Conservation (phyloP, 495 filamentous ascomycete species). For the Penicillium longicatenatum region DNA sequence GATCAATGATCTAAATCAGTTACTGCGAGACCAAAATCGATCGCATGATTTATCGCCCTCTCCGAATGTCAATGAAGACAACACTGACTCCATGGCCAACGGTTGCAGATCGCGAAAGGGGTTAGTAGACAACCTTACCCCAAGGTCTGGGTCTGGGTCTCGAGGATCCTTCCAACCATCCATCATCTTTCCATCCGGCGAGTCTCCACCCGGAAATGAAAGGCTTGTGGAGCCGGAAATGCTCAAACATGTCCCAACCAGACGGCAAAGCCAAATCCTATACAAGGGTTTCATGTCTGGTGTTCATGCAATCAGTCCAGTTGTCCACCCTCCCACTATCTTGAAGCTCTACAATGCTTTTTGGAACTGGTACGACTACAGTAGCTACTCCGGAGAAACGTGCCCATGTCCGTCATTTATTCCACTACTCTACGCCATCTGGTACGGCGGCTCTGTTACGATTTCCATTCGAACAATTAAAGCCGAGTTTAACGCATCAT, state of each 20-base stretch:
- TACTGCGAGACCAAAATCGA: constrained; percentile 45
- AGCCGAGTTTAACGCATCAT: constrained; percentile 42
- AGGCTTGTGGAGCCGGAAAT: constrained; percentile 45
- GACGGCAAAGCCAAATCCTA: constrained; percentile 49
- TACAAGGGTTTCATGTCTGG: constrained; percentile 53
- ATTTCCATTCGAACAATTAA: constrained; percentile 47
- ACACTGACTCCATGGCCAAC: constrained; percentile 14
- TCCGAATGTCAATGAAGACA: constrained; percentile 27
- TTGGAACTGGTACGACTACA: constrained; percentile 53
- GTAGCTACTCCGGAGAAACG: constrained; percentile 45
- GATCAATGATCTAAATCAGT: constrained; percentile 52
- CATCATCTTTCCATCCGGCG: constrained; percentile 40
- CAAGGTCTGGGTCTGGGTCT: constrained; percentile 11
- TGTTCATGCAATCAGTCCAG: constrained; percentile 48
- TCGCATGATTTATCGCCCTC: constrained; percentile 35
- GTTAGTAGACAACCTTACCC: constrained; percentile 19
- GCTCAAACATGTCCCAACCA: constrained; percentile 47
- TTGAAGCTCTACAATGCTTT: constrained; percentile 46
- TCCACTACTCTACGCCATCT: constrained; percentile 49
- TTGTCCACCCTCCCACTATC: constrained; percentile 47
- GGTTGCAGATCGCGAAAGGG: constrained; percentile 25
- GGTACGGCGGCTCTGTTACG: constrained; percentile 51
- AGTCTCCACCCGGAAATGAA: constrained; percentile 38
- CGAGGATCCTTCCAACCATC: constrained; percentile 39
- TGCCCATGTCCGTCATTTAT: constrained; percentile 48